These are phyloP conservation scores for Blastocystis sp. DNA, from an alignment of 352 stramenopile species.

Conservation along the genomic window DNA sequence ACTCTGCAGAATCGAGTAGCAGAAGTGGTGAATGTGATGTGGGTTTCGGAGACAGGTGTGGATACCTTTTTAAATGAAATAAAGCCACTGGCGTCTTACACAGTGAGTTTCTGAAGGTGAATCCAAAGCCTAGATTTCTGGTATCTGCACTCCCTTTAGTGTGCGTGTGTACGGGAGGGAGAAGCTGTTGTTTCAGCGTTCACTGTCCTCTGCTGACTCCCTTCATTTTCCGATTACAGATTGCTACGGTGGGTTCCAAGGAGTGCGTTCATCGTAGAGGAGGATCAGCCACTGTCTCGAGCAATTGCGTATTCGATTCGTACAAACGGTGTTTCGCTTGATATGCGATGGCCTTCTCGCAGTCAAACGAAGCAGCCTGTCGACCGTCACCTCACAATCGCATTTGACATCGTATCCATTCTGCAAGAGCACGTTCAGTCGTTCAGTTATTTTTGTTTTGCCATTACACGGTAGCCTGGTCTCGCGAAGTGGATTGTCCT, in stretches of 20 bases:
- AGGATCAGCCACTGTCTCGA: not conserved
- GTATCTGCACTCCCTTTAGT: not conserved
- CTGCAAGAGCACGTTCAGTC: not conserved
- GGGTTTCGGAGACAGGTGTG: not conserved
- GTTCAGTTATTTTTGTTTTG: not conserved
- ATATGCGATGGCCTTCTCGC: not conserved
- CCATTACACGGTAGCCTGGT: constrained; percentile 6
- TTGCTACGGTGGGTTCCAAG: not conserved
- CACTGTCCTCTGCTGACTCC: not conserved
- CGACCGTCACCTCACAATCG: not conserved
- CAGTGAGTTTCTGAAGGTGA: not conserved
- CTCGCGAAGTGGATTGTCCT: constrained; percentile 11
- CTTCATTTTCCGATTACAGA: not conserved
- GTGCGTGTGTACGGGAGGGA: not conserved
- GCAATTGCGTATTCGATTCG: not conserved
- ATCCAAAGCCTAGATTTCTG: not conserved
- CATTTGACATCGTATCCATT: not conserved
- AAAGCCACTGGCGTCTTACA: not conserved
- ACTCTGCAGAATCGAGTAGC: not conserved
- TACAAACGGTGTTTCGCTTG: not conserved
- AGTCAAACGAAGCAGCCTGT: not conserved
- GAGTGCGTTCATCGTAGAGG: not conserved
- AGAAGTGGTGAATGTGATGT: not conserved
- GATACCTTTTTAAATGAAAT: not conserved
- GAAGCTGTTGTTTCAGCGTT: not conserved